phyloP scores from a whole-genome alignment of 495 filamentous ascomycete genomes.

The Penicillium diatomitis region DNA sequence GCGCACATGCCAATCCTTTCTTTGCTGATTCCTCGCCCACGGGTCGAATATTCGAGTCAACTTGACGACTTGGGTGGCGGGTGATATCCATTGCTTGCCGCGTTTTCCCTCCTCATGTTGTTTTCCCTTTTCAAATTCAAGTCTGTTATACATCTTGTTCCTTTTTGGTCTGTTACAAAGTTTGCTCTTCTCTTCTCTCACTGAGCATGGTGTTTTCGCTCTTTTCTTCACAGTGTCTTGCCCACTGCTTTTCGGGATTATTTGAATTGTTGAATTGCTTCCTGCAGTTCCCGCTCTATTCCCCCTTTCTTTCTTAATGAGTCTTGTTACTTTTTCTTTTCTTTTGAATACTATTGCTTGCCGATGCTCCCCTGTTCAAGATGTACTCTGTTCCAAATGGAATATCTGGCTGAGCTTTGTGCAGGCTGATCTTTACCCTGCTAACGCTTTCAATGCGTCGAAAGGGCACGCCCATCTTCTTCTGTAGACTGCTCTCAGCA shows the following conservation, averaged over 20 bases:
- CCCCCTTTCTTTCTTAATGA: slow-evolving; percentile 5
- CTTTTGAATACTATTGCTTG: neutral
- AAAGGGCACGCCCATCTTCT: no score
- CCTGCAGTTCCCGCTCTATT: neutral
- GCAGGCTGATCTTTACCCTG: neutral
- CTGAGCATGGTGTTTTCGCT: slow-evolving; percentile 1
- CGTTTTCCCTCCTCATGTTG: slow-evolving; percentile 4
- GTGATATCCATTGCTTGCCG: neutral
- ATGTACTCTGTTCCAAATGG: slow-evolving; percentile 14
- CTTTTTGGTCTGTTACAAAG: neutral
- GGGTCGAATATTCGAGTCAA: neutral
- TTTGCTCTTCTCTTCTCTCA: neutral
- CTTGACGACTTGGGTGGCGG: slow-evolving; percentile 4
- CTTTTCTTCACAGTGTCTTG: neutral
- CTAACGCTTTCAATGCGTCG: no score
- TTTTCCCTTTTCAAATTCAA: neutral
- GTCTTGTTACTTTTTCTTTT: neutral
- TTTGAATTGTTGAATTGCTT: neutral
- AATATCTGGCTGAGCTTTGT: slow-evolving; percentile 8
- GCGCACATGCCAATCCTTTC: slow-evolving; percentile 5
- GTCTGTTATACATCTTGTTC: neutral
- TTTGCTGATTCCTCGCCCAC: neutral
- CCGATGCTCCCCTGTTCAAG: slow-evolving; percentile 11
- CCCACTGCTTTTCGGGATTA: neutral
- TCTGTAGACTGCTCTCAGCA: no score